These are phyloP conservation scores for Parmelia sp. DNA, from an alignment of 495 filamentous ascomycete species.

Conservation along the genomic window DNA sequence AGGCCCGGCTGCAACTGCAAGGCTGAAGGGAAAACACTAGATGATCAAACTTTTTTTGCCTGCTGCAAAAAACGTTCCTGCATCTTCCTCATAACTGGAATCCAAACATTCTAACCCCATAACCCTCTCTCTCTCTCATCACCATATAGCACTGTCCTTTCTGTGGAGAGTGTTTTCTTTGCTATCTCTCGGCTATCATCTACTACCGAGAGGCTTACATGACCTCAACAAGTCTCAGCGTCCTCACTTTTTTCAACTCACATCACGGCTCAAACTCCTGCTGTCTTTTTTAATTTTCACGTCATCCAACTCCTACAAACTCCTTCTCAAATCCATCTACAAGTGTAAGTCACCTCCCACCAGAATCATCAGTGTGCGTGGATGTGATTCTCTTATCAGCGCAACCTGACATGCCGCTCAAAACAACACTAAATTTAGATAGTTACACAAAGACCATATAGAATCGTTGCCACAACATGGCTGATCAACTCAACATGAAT, in stretches of 20 bases:
- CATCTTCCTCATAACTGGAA: not conserved
- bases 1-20: not conserved
- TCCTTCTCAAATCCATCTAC: not conserved
- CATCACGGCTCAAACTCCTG: not conserved
- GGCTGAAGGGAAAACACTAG: constrained; percentile 9
- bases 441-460: not conserved
- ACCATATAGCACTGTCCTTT: constrained; percentile 16
- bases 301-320: not conserved
- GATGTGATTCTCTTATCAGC: constrained; percentile 12
- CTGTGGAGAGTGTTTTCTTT: constrained; percentile 16
- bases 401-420: not conserved
- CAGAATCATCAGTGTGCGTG: not conserved
- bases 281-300: not conserved
- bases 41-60: constrained; percentile 19
- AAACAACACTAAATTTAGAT: not conserved
- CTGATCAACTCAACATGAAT: constrained; percentile 90
- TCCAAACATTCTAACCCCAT: not conserved
- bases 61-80: constrained; percentile 8
- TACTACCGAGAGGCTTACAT: not conserved
- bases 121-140: too few species aligned
- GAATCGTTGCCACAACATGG: constrained; percentile 53
- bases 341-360: not conserved
- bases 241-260: constrained; percentile 5
- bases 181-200: not conserved
- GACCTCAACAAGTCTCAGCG: constrained; percentile 6